These are phyloP conservation scores for Globisporangium nodosum DNA, from an alignment of 352 stramenopile genomes.

Conservation along the genomic window DNA sequence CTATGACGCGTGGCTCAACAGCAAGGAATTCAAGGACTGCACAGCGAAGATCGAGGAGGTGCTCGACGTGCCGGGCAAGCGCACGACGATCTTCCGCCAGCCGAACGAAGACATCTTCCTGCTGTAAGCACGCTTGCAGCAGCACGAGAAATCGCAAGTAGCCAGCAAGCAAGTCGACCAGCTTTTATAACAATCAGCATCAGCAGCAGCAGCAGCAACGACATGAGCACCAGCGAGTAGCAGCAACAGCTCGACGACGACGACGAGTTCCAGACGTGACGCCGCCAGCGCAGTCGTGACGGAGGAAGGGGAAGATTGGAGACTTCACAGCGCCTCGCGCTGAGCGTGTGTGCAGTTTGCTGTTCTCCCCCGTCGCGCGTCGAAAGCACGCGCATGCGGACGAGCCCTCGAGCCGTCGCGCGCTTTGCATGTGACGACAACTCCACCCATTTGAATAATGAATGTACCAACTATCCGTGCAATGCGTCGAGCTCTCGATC, in stretches of 20 bases:
- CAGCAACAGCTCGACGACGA: neutral
- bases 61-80: conserved; percentile 80
- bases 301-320: too few species aligned
- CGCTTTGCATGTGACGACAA: neutral
- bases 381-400: neutral
- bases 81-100: conserved; percentile 78
- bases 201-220: neutral
- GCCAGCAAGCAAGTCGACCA: too few species aligned
- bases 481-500: neutral
- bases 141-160: neutral
- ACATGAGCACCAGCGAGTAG: neutral
- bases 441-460: neutral
- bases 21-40: conserved; percentile 75
- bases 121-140: conserved; percentile 28
- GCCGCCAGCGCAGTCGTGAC: neutral
- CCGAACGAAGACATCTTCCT: conserved; percentile 85
- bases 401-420: too few species aligned
- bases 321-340: too few species aligned
- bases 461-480: neutral
- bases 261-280: neutral
- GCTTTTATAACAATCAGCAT: too few species aligned
- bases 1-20: conserved; percentile 73
- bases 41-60: conserved; percentile 84
- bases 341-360: too few species aligned
- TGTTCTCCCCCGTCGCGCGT: too few species aligned